Evolutionary conservation across 176 grass and related monocot genomes (phyloP).

Genomic region (Zea mays): Zm-B73-REFERENCE-NAM-5.0 NC_050105.1:150539501-150540000

Average conservation of each 20-base stretch:
- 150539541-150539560: too few relatives aligned
- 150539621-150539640: slow-evolving; percentile 98
- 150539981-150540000: background rate
- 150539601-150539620: slow-evolving; percentile 14
- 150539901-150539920: slow-evolving; percentile 24
- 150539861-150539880: slow-evolving; percentile 90
- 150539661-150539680: slow-evolving; percentile 79
- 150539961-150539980: slow-evolving; percentile 14
- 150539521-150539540: too few relatives aligned
- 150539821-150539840: slow-evolving; percentile 81
- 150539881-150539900: slow-evolving; percentile 64
- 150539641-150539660: slow-evolving; percentile 66
- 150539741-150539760: slow-evolving; percentile 36
- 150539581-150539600: background rate
- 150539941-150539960: background rate
- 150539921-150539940: slow-evolving; percentile 8
- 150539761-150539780: slow-evolving; percentile 5
- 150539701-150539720: slow-evolving; percentile 75
- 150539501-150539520: too few relatives aligned
- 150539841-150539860: slow-evolving; percentile 77
- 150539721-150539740: slow-evolving; percentile 87
- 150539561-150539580: background rate
- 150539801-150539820: slow-evolving; percentile 79
- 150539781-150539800: slow-evolving; percentile 15
- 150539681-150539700: slow-evolving; percentile 79